Evolutionary conservation across 2,329 filamentous ascomycete species (phyloP), one percentile per base, ranked within the genome.

Genomic region (Paecilomyces dactylethromorphus): DNA sequence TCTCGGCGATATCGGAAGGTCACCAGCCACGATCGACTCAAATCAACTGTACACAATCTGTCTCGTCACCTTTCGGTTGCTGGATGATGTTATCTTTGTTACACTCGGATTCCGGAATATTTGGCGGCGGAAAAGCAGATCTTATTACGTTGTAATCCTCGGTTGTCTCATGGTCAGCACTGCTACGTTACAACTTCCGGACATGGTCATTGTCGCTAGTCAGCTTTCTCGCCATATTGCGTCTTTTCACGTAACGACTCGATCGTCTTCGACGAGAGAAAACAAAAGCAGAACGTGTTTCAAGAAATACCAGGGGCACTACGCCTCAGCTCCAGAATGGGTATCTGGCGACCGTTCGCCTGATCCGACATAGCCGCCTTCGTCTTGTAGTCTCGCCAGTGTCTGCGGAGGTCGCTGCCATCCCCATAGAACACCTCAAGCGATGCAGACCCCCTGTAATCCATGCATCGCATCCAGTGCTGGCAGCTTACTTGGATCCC

Each of bases 131-230:
- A 72, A 69, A 71, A 69, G 35, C 68, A 71, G 58, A 62, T 66
- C 65, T 65, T 67, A 66, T 66, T 71, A 73, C 74, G 72, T 74
- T 77, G 74, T 77, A 77, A 76, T 76, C 72, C 69, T 69, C 70
- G 69, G 73, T 73, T 76, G 64, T 76, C 71, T 74, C 68, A 71
- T 75, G 72, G 64, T 72, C 74, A 76, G 71, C 74, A 75, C 69
- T 73, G 59, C 66, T 68, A 66, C 68, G 66, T 69, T 72, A 64
- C 66, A 71, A 67, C 69, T 67, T 69, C 71, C 68, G 70, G 69
- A 72, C 65, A 66, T 71, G 69, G 69, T 72, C 70, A 65, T 72
- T 69, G 64, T 73, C 67, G 70, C 64, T 74, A 73, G 71, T 73
- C 71, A 76, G 69, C 71, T 74, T 63, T 72, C 71, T 70, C 69